These are phyloP conservation scores for Sporothrix humicola DNA, from an alignment of 2,329 filamentous ascomycete species.

Conservation along the genomic window DNA sequence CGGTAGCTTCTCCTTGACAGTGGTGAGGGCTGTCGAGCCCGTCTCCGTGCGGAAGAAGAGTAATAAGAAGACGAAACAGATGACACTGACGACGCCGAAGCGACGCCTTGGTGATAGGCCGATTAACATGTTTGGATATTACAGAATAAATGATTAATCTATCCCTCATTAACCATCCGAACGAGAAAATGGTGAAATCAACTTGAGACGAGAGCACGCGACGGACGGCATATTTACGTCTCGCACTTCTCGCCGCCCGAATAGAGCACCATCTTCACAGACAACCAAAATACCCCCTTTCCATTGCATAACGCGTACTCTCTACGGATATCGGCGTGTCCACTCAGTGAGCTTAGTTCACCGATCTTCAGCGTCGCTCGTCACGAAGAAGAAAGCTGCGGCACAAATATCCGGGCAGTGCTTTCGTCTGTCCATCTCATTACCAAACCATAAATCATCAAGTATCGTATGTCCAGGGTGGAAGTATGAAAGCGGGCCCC, in stretches of 20 bases:
- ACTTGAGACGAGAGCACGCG: too few relatives aligned
- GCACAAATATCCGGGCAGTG: not conserved
- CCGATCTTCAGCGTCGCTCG: not conserved
- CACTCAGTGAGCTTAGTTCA: not conserved
- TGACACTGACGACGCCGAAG: slow-evolving; percentile 1
- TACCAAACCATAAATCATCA: too few relatives aligned
- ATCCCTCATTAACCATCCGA: not conserved
- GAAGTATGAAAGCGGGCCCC: not conserved
- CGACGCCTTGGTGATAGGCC: not conserved
- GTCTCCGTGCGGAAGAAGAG: slow-evolving; percentile 20
- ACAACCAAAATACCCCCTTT: not conserved
- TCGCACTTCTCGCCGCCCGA: too few relatives aligned
- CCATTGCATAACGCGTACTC: not conserved
- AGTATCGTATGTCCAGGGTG: too few relatives aligned
- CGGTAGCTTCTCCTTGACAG: not conserved
- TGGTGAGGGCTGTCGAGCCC: not conserved
- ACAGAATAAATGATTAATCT: not conserved
- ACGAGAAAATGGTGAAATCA: not conserved
- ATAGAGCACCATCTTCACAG: not conserved
- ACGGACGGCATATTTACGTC: too few relatives aligned
- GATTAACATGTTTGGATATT: not conserved
- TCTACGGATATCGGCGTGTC: not conserved
- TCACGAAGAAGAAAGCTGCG: not conserved
- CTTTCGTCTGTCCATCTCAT: too few relatives aligned
- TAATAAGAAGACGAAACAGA: not conserved